Evolutionary conservation across 2,329 filamentous ascomycete species (phyloP).

Genomic region (Pseudofabraea citricarpa): DNA sequence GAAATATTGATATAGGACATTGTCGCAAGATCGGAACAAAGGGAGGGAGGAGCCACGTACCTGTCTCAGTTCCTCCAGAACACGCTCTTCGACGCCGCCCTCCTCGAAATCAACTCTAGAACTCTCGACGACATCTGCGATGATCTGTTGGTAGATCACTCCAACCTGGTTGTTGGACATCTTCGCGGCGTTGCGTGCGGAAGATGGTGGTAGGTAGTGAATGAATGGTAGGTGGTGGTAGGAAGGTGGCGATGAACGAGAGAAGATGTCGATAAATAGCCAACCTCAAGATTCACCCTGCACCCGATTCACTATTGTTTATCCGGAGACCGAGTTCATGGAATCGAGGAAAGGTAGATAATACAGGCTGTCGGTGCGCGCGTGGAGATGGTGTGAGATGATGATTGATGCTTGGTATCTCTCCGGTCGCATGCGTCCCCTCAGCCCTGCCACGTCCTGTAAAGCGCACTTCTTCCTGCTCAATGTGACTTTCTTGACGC

Average conservation of each 20-base stretch:
- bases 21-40: too few relatives aligned
- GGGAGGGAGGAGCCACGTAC: slow-evolving; percentile 49
- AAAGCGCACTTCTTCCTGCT: slow-evolving; percentile 11
- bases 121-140: slow-evolving; percentile 82
- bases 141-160: slow-evolving; percentile 72
- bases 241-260: background rate
- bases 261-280: too few relatives aligned
- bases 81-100: slow-evolving; percentile 82
- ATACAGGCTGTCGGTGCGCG: too few relatives aligned
- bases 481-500: slow-evolving; percentile 7
- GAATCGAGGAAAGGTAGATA: too few relatives aligned
- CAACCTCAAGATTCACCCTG: too few relatives aligned
- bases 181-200: slow-evolving; percentile 11
- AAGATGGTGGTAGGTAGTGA: background rate
- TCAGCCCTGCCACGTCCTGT: slow-evolving; percentile 8
- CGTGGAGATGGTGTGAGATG: too few relatives aligned
- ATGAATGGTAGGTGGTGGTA: too few relatives aligned
- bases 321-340: too few relatives aligned
- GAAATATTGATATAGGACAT: too few relatives aligned
- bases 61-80: slow-evolving; percentile 80
- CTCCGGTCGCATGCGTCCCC: slow-evolving; percentile 5
- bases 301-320: too few relatives aligned
- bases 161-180: slow-evolving; percentile 43
- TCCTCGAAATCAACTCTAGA: slow-evolving; percentile 97
- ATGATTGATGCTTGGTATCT: too few relatives aligned